Evolutionary conservation across 2,329 filamentous ascomycete species (phyloP).

Genomic region (Colletotrichum musicola): DNA sequence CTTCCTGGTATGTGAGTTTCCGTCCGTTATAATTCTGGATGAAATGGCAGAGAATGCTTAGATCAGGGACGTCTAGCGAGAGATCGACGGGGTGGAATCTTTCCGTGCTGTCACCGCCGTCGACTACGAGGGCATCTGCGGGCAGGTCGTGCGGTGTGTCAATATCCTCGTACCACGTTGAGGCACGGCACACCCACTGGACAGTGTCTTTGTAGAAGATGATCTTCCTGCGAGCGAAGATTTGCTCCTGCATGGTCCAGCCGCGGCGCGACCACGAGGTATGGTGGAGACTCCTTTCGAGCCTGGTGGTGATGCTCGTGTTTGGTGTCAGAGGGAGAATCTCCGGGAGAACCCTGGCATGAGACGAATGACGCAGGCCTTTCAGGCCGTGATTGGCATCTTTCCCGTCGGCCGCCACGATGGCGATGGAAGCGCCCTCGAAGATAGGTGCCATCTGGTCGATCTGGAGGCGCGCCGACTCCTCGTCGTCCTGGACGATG

Average conservation of each 20-base stretch:
- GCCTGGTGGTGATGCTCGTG: not conserved
- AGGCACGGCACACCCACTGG: not conserved
- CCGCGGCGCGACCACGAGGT: not conserved
- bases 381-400: not conserved
- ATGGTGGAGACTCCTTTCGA: not conserved
- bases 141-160: not conserved
- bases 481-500: constrained; percentile 40
- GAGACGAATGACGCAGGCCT: not conserved
- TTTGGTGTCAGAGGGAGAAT: not conserved
- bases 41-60: not conserved
- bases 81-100: not conserved
- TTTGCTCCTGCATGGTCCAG: not conserved
- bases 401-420: not conserved
- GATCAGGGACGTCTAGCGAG: not conserved
- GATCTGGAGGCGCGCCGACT: not conserved
- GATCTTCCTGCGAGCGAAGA: not conserved
- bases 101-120: not conserved
- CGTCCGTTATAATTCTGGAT: not conserved
- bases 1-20: not conserved
- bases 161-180: not conserved
- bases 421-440: not conserved
- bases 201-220: not conserved
- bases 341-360: not conserved
- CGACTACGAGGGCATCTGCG: not conserved
- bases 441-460: not conserved